Evolutionary conservation across 306 rosid genomes (phyloP).

Genomic region (Trifolium fragiferum): DNA sequence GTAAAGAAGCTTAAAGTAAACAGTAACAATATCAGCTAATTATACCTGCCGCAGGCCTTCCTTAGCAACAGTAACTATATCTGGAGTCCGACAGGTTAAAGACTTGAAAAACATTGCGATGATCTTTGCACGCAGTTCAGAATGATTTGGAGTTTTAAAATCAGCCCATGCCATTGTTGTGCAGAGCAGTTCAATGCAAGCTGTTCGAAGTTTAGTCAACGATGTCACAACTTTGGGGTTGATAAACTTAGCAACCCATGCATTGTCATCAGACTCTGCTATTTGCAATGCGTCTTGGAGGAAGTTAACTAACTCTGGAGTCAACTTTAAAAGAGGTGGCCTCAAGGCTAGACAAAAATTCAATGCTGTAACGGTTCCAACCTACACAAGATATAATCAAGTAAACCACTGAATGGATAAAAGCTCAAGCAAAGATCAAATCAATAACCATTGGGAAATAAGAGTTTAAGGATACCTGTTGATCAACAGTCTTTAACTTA

Average conservation of each 20-base stretch:
- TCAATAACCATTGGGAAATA: conserved; percentile 31
- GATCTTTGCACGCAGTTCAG: conserved; percentile 95
- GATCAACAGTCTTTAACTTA: conserved; percentile 88
- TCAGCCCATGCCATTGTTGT: conserved; percentile 99
- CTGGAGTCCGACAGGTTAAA: conserved; percentile 91
- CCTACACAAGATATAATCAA: conserved; percentile 56
- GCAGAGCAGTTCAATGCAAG: conserved; percentile 95
- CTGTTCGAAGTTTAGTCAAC: conserved; percentile 88
- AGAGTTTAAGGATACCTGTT: conserved; percentile 70
- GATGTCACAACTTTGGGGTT: conserved; percentile 94
- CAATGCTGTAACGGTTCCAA: conserved; percentile 96
- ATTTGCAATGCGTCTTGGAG: conserved; percentile 97
- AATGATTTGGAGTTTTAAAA: conserved; percentile 86
- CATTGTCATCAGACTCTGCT: conserved; percentile 97
- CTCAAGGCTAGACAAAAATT: conserved; percentile 95
- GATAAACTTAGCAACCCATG: conserved; percentile 87
- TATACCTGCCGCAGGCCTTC: conserved; percentile 97
- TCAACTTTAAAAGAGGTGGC: conserved; percentile 98
- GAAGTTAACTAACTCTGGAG: conserved; percentile 89
- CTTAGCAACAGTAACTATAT: conserved; percentile 98
- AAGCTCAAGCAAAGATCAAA: conserved; percentile 36
- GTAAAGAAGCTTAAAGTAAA: conserved; percentile 29
- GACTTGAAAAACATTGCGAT: conserved; percentile 98
- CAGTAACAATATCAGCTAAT: conserved; percentile 33
- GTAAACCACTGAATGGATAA: conserved; percentile 40